phyloP scores from a whole-genome alignment of 2,329 filamentous ascomycete genomes.

The Acrodontium crateriforme region DNA sequence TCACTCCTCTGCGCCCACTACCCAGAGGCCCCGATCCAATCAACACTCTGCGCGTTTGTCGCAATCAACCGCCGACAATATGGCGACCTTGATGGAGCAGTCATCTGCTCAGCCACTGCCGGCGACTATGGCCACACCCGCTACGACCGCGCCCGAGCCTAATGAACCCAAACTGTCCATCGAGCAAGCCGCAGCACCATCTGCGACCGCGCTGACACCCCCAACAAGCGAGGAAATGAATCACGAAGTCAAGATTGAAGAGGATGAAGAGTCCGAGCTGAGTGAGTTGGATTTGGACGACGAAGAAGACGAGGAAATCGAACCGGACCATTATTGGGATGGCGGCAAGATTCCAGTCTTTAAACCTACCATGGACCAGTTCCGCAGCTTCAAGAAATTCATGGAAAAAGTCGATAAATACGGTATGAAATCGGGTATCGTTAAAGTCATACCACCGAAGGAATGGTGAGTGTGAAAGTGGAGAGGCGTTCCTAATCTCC shows the following conservation, averaged over 20 bases:
- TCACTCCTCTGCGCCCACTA: no score
- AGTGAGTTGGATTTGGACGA: constrained; percentile 35
- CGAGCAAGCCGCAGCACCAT: constrained; percentile 11
- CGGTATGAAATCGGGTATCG: constrained; percentile 93
- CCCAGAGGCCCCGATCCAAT: no score
- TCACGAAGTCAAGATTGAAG: constrained; percentile 25
- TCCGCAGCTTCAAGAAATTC: constrained; percentile 83
- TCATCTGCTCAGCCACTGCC: no score
- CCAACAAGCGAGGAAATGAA: constrained; percentile 39
- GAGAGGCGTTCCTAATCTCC: constrained; percentile 8
- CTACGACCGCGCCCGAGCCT: not conserved
- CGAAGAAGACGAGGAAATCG: constrained; percentile 43
- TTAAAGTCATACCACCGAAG: constrained; percentile 84
- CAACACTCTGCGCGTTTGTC: no score
- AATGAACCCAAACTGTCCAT: constrained; percentile 4
- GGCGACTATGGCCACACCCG: no score
- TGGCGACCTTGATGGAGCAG: no score
- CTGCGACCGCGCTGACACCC: constrained; percentile 32
- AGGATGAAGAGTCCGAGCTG: constrained; percentile 32
- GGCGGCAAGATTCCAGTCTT: constrained; percentile 79
- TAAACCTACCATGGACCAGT: constrained; percentile 88
- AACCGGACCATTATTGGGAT: constrained; percentile 77
- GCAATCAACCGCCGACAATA: no score
- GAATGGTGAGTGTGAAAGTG: constrained; percentile 60
- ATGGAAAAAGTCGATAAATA: constrained; percentile 83